Evolutionary conservation across 805 yeast genomes (phyloP).

Genomic region (Sugiyamaella marilandica): DNA sequence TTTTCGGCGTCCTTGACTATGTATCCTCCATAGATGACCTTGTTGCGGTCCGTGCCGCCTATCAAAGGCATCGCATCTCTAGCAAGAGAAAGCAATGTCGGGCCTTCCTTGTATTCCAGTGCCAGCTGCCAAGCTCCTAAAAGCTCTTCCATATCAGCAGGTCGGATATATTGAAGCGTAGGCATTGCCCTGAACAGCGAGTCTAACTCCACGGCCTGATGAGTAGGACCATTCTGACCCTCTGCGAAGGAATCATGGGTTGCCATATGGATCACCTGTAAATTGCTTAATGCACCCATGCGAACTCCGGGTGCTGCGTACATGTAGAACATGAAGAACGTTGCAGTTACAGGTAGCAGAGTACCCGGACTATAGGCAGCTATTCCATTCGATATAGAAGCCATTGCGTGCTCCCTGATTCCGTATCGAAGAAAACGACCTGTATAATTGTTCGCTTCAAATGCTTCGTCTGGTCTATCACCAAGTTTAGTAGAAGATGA

Average conservation of each 20-base stretch:
- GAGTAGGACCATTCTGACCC: slow-evolving; percentile 56
- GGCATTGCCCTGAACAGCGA: slow-evolving; percentile 50
- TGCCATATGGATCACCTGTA: slow-evolving; percentile 45
- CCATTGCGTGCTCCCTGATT: slow-evolving; percentile 99
- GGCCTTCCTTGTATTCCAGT: slow-evolving; percentile 52
- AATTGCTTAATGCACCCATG: slow-evolving; percentile 43
- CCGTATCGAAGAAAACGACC: slow-evolving; percentile 61
- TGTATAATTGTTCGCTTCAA: background rate
- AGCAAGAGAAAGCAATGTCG: slow-evolving; percentile 65
- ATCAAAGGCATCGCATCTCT: slow-evolving; percentile 46
- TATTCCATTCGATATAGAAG: slow-evolving; percentile 91
- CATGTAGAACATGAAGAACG: slow-evolving; percentile 29
- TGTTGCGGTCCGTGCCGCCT: slow-evolving; percentile 5
- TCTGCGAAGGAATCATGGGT: slow-evolving; percentile 54
- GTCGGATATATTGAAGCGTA: slow-evolving; percentile 44
- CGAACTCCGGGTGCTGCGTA: slow-evolving; percentile 47
- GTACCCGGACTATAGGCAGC: slow-evolving; percentile 36
- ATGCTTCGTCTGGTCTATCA: slow-evolving; percentile 5
- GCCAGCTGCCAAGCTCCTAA: slow-evolving; percentile 55
- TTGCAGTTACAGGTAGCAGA: slow-evolving; percentile 39
- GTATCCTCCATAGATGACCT: slow-evolving; percentile 12
- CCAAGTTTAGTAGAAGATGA: slow-evolving; percentile 18
- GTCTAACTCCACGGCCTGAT: slow-evolving; percentile 48
- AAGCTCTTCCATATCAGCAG: slow-evolving; percentile 48
- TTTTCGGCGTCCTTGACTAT: slow-evolving; percentile 7